phyloP scores from a whole-genome alignment of 2,329 filamentous ascomycete species.

The Eurotiales sp. region DNA sequence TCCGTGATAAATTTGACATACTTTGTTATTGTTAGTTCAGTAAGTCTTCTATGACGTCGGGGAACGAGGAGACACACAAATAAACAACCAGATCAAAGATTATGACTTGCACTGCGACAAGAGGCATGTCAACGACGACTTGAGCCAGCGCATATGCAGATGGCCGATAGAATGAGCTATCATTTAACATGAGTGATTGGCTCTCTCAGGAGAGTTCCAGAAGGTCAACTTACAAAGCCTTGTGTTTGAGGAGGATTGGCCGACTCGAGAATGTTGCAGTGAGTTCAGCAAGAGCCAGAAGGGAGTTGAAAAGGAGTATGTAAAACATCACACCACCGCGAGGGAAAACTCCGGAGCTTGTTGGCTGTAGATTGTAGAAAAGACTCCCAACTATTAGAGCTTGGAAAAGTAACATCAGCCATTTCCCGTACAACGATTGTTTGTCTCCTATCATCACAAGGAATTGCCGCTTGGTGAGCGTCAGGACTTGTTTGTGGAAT shows the following conservation, averaged over 20 bases:
- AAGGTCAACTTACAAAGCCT: constrained; percentile 50
- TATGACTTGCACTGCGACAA: constrained; percentile 55
- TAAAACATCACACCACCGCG: constrained; percentile 61
- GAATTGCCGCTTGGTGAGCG: constrained; percentile 54
- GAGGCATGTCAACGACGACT: constrained; percentile 55
- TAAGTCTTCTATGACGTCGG: background rate
- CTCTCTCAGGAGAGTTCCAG: background rate
- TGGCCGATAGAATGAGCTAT: constrained; percentile 60
- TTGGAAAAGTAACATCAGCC: constrained; percentile 45
- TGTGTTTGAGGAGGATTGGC: constrained; percentile 67
- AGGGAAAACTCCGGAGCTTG: constrained; percentile 55
- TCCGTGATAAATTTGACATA: constrained; percentile 55
- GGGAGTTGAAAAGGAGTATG: constrained; percentile 59
- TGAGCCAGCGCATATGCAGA: constrained; percentile 58
- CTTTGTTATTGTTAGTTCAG: constrained; percentile 20
- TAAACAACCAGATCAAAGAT: constrained; percentile 61
- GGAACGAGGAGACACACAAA: constrained; percentile 36
- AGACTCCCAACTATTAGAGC: constrained; percentile 47
- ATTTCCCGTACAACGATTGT: constrained; percentile 50
- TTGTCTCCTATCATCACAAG: constrained; percentile 54
- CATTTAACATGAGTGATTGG: background rate
- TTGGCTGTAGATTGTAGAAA: constrained; percentile 53
- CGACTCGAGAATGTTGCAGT: constrained; percentile 59
- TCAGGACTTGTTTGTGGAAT: constrained; percentile 23
- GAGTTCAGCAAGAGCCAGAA: constrained; percentile 59